Conservation (phyloP, 257 asterid genomes). For the Solanum commersonii region DNA sequence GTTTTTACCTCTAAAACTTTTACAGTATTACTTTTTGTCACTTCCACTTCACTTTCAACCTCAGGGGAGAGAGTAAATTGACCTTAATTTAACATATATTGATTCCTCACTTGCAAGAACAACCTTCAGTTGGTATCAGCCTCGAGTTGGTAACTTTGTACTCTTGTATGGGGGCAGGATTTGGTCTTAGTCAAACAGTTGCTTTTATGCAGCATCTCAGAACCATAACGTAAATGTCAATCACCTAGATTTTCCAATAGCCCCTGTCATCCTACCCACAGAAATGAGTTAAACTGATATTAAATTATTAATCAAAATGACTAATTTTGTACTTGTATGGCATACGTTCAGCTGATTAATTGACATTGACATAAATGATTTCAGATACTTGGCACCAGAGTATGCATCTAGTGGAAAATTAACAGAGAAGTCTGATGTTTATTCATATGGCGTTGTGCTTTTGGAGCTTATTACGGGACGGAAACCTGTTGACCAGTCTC, state of each 20-base stretch:
- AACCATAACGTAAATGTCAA: neutral
- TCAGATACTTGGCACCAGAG: constrained; percentile 88
- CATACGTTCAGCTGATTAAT: neutral
- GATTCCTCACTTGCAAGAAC: neutral
- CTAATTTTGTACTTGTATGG: neutral
- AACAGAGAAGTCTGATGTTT: constrained; percentile 80
- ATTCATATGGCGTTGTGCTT: constrained; percentile 77
- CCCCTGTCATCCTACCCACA: neutral
- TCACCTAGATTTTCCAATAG: neutral
- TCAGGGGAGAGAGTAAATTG: neutral
- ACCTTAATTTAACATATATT: neutral
- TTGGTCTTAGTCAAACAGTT: neutral
- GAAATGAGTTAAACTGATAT: neutral
- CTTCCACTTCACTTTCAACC: neutral
- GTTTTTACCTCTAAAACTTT: neutral
- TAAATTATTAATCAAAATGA: neutral
- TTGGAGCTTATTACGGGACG: constrained; percentile 88
- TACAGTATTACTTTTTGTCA: neutral
- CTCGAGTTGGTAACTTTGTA: neutral
- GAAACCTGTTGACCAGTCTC: constrained; percentile 77
- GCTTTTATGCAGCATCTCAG: neutral
- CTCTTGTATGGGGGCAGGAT: neutral
- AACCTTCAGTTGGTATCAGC: neutral
- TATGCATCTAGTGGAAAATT: constrained; percentile 86
- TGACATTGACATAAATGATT: constrained; percentile 11